Evolutionary conservation across 306 rosid species (phyloP).

Genomic region (Malus orientalis): DNA sequence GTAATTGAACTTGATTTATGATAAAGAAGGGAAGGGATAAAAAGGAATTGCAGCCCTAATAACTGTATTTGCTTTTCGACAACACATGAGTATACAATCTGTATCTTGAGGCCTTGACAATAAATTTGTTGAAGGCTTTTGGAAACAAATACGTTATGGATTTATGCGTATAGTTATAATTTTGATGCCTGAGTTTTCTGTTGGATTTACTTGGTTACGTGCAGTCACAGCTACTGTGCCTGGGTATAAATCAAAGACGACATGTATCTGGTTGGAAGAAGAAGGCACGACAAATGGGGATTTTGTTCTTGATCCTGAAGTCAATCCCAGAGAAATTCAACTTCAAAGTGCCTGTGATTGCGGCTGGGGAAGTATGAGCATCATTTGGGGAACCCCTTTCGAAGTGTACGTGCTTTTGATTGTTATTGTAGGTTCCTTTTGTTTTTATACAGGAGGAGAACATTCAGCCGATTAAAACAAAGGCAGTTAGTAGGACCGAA

Average conservation of each 20-base stretch:
- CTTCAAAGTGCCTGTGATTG: conserved; percentile 43
- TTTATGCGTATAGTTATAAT: neutral
- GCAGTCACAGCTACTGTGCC: conserved; percentile 66
- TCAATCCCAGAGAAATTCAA: conserved; percentile 24
- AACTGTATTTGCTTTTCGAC: neutral
- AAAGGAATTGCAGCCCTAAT: neutral
- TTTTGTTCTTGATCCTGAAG: conserved; percentile 78
- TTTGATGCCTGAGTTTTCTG: neutral
- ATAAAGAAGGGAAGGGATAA: neutral
- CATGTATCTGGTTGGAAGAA: conserved; percentile 63
- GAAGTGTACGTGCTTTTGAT: conserved; percentile 46
- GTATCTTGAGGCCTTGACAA: neutral
- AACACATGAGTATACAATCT: neutral
- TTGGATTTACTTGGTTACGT: conserved; percentile 17
- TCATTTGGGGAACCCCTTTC: conserved; percentile 43
- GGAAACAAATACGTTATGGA: neutral
- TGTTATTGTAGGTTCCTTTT: conserved; percentile 44
- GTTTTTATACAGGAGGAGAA: conserved; percentile 50
- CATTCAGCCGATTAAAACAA: conserved; percentile 34
- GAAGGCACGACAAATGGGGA: conserved; percentile 55
- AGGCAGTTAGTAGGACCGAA: conserved; percentile 38
- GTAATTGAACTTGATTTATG: neutral
- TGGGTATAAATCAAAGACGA: conserved; percentile 73
- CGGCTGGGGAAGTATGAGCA: conserved; percentile 32
- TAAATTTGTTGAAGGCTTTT: neutral